Evolutionary conservation across 495 filamentous ascomycete genomes (phyloP).

Genomic region (Xylaria curta): DNA sequence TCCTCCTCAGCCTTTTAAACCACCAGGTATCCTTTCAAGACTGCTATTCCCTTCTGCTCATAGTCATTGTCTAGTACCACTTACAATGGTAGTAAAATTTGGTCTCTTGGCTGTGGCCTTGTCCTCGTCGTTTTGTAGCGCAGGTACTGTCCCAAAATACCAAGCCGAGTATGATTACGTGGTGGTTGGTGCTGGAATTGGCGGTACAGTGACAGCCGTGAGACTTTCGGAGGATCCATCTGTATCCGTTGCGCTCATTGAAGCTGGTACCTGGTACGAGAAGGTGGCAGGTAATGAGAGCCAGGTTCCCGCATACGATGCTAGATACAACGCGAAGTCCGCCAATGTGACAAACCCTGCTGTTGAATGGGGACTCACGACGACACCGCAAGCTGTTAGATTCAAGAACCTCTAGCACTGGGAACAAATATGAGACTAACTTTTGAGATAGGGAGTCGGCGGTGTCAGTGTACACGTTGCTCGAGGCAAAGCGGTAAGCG

Average conservation of each 20-base stretch:
- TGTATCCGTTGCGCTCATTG: constrained; percentile 6
- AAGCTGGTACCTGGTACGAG: constrained; percentile 10
- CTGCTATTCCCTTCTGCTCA: background rate
- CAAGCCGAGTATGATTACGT: constrained; percentile 4
- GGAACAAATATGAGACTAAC: background rate
- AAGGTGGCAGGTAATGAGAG: constrained; percentile 7
- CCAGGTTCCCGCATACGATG: constrained; percentile 6
- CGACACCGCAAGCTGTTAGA: constrained; percentile 14
- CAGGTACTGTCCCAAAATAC: background rate
- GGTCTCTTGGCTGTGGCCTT: constrained; percentile 5
- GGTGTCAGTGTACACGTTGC: background rate
- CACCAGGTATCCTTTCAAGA: background rate
- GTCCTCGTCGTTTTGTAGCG: background rate
- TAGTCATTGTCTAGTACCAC: background rate
- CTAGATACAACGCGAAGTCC: background rate
- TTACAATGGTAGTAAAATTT: constrained; percentile 6
- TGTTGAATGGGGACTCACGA: constrained; percentile 4
- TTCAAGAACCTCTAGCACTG: background rate
- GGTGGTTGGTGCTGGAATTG: constrained; percentile 3
- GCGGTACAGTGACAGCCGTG: background rate
- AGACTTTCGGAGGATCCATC: constrained; percentile 4
- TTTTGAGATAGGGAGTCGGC: background rate
- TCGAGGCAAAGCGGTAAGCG: constrained; percentile 2
- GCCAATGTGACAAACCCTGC: background rate
- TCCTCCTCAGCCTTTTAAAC: background rate